A percentile compares a stretch with the other conserved stretches of the same genome.
These are phyloP conservation scores for Solanum sejunctum DNA, from an alignment of 257 asterid genomes.

Conservation along the genomic window DNA sequence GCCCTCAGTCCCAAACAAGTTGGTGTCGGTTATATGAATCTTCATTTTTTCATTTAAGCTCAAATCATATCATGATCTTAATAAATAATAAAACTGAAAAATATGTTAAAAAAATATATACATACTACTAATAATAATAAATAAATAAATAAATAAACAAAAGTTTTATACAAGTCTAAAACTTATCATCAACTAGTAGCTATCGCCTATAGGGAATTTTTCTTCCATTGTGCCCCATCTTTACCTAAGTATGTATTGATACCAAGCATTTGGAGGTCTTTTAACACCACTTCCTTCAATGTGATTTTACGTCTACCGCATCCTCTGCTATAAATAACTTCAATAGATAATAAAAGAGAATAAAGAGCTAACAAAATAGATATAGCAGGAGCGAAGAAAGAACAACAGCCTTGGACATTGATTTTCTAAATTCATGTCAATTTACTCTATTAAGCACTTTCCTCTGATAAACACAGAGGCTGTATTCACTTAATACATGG, in stretches of 20 bases:
- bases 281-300: not conserved
- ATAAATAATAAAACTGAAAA: not conserved
- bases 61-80: not conserved
- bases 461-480: not conserved
- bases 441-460: not conserved
- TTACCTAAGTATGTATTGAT: not conserved
- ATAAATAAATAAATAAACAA: not conserved
- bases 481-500: not conserved
- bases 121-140: not conserved
- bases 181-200: not conserved
- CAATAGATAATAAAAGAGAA: not conserved
- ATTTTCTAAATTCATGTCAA: not conserved
- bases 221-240: not conserved
- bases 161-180: not conserved
- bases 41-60: not conserved
- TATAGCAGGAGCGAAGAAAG: not conserved
- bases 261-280: not conserved
- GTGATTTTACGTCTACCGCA: not conserved
- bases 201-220: not conserved
- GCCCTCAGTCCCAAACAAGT: not conserved
- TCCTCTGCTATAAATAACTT: not conserved
- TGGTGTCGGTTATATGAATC: not conserved
- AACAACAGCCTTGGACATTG: not conserved
- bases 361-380: not conserved
- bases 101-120: not conserved